phyloP scores from a whole-genome alignment of 441 rosid species.

The Croton laevigatus region DNA sequence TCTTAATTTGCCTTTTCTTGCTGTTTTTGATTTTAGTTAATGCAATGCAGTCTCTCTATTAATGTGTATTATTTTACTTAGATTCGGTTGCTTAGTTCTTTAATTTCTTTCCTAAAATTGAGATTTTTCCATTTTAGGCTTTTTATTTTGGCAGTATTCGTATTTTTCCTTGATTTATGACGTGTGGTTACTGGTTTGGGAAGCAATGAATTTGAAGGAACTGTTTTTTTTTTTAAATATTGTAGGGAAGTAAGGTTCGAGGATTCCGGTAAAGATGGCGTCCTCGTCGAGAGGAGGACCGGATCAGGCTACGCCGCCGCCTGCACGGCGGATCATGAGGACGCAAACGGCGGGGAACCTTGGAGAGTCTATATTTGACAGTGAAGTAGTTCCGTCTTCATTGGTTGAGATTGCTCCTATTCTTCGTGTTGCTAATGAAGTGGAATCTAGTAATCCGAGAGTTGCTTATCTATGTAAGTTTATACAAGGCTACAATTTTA shows the following conservation, averaged over 20 bases:
- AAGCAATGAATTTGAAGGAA: background rate
- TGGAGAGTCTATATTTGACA: constrained; percentile 82
- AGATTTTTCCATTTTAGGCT: background rate
- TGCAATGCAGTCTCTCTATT: constrained; percentile 7
- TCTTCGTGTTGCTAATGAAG: constrained; percentile 99
- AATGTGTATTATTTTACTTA: background rate
- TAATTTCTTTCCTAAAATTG: too few species aligned
- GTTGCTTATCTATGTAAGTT: constrained; percentile 96
- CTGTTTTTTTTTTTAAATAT: background rate
- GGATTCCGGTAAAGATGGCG: constrained; percentile 34
- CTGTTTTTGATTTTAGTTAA: background rate
- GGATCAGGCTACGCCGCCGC: constrained; percentile 46
- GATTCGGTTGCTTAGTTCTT: too few species aligned
- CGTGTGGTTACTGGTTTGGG: background rate
- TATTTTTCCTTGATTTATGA: background rate
- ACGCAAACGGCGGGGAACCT: constrained; percentile 94
- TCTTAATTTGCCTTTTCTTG: background rate
- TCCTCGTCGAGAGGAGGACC: constrained; percentile 54
- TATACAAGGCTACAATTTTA: background rate
- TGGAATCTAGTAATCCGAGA: constrained; percentile 84
- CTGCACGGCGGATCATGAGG: constrained; percentile 54
- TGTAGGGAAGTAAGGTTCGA: background rate
- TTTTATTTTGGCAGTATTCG: background rate
- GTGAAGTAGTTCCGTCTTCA: constrained; percentile 97
- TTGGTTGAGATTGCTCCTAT: constrained; percentile 94